Percentiles rank a stretch among this genome's conserved stretches.
Conservation (phyloP, 768 basidiomycete genomes). For the Lentinula raphanica region DNA sequence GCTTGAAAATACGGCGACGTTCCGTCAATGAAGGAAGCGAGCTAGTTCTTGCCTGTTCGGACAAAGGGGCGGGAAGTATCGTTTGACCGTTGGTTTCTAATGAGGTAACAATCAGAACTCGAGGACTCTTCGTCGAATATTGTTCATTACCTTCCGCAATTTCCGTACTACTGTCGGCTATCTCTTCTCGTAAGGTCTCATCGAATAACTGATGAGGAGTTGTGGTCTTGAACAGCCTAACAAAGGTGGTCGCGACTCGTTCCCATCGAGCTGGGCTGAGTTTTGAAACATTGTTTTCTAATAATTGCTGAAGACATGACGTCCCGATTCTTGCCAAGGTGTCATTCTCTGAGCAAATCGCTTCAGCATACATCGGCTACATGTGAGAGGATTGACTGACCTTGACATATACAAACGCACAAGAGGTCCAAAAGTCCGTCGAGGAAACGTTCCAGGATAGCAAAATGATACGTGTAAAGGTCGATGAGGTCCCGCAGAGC, state of each 20-base stretch:
- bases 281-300: constrained; percentile 89
- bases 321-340: constrained; percentile 97
- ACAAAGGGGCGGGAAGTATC: constrained; percentile 84
- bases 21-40: constrained; percentile 55
- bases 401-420: constrained; percentile 98
- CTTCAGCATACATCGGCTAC: constrained; percentile 5
- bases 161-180: constrained; percentile 56
- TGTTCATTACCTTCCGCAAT: constrained; percentile 34
- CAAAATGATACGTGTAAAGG: constrained; percentile 93
- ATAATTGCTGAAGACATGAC: constrained; percentile 91
- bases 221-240: constrained; percentile 94
- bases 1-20: constrained; percentile 87
- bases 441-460: constrained; percentile 81
- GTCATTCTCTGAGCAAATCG: constrained; percentile 84
- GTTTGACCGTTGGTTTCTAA: constrained; percentile 60
- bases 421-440: constrained; percentile 92
- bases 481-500: constrained; percentile 93
- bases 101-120: neutral
- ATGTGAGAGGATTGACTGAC: constrained; percentile 37
- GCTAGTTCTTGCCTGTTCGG: constrained; percentile 49
- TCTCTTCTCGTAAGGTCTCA: constrained; percentile 80
- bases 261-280: constrained; percentile 86
- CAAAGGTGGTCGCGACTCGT: constrained; percentile 84
- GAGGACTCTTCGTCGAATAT: neutral
- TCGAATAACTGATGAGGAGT: constrained; percentile 97